Evolutionary conservation across 306 rosid genomes (phyloP).

Genomic region (Rubus parviflorus): DNA sequence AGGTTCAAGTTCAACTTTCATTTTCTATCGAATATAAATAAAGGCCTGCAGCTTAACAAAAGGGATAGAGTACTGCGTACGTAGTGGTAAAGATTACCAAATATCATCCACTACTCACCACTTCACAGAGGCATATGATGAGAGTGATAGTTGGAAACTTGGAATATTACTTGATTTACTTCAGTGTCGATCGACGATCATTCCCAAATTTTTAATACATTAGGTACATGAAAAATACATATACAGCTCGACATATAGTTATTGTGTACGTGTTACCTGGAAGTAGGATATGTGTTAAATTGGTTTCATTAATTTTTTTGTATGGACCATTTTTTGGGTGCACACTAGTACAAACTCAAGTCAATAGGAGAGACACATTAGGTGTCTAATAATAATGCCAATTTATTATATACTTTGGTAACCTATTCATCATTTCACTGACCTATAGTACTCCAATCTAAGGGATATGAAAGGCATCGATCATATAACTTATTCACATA

Average conservation of each 20-base stretch:
- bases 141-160: background rate
- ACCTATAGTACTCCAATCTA: background rate
- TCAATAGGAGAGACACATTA: constrained; percentile 10
- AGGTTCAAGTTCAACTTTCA: background rate
- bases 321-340: constrained; percentile 18
- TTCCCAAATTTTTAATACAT: background rate
- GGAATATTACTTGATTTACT: background rate
- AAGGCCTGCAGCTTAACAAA: background rate
- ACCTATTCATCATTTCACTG: background rate
- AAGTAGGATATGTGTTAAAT: constrained; percentile 7
- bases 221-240: background rate
- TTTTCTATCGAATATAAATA: too few species aligned
- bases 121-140: background rate
- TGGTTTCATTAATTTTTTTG: constrained; percentile 16
- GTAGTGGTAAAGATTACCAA: background rate
- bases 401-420: background rate
- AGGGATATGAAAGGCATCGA: background rate
- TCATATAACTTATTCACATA: background rate
- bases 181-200: too few species aligned
- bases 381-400: background rate
- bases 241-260: background rate
- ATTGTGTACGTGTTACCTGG: background rate
- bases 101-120: background rate
- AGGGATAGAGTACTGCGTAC: background rate
- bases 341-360: background rate